Conservation (phyloP, 352 stramenopile genomes). For the Globisporangium takayamanum region DNA sequence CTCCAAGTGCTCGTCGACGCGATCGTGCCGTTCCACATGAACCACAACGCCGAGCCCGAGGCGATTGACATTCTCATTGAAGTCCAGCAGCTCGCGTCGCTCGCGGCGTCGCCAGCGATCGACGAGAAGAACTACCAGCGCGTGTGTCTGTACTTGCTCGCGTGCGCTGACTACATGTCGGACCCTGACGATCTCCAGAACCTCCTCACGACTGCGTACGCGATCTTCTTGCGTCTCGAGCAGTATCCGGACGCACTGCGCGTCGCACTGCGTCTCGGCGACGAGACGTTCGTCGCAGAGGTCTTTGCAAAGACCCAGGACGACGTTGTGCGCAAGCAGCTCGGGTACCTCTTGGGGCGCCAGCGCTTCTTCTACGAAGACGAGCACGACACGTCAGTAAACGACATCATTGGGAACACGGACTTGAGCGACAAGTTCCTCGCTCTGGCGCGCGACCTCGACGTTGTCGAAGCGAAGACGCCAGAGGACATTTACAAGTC, state of each 20-base stretch:
- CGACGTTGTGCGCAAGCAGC: constrained; percentile 76
- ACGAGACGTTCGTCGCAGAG: constrained; percentile 67
- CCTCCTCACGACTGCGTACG: constrained; percentile 89
- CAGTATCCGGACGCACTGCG: constrained; percentile 95
- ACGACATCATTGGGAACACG: constrained; percentile 96
- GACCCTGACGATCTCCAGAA: constrained; percentile 96
- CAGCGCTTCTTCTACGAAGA: constrained; percentile 94
- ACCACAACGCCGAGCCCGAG: constrained; percentile 98
- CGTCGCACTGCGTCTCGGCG: constrained; percentile 93
- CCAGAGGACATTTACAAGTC: constrained; percentile 99
- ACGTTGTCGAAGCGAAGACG: constrained; percentile 96
- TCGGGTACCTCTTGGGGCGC: constrained; percentile 95
- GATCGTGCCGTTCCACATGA: constrained; percentile 99
- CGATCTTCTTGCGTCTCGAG: constrained; percentile 92
- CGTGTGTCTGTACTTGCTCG: constrained; percentile 98
- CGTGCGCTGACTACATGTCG: constrained; percentile 97
- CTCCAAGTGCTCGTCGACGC: constrained; percentile 95
- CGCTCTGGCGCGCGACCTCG: constrained; percentile 94
- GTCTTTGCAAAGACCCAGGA: constrained; percentile 77
- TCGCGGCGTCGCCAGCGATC: constrained; percentile 91
- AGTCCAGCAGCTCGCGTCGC: constrained; percentile 94
- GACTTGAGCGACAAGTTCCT: constrained; percentile 96
- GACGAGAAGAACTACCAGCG: constrained; percentile 98
- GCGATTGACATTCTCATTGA: constrained; percentile 99
- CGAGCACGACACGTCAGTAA: constrained; percentile 85